phyloP scores from a whole-genome alignment of 2,329 filamentous ascomycete genomes.

The Didymella keratinophila region DNA sequence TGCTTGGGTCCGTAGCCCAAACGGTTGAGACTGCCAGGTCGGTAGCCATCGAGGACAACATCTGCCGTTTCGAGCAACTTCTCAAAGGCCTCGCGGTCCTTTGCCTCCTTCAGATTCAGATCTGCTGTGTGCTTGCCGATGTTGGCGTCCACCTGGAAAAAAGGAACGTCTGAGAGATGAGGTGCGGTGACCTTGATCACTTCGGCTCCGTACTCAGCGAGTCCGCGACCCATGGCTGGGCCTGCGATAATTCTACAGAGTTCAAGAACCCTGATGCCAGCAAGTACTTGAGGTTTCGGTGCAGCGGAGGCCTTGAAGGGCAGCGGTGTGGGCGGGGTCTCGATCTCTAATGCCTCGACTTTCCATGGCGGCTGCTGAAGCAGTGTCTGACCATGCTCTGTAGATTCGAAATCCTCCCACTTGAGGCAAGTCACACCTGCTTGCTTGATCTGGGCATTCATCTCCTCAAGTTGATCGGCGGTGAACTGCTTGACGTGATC shows the following conservation, averaged over 20 bases:
- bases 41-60: conserved; percentile 73
- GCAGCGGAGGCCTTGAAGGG: conserved; percentile 50
- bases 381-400: conserved; percentile 53
- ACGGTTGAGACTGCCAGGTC: conserved; percentile 69
- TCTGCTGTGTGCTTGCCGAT: conserved; percentile 73
- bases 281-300: conserved; percentile 53
- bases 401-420: conserved; percentile 52
- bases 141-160: conserved; percentile 77
- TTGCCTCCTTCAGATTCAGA: conserved; percentile 65
- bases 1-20: conserved; percentile 69
- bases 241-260: conserved; percentile 79
- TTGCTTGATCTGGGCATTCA: conserved; percentile 53
- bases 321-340: conserved; percentile 61
- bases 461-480: conserved; percentile 51
- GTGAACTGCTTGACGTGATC: conserved; percentile 53
- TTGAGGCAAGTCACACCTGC: conserved; percentile 54
- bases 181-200: conserved; percentile 76
- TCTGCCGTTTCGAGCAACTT: conserved; percentile 68
- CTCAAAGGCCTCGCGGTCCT: conserved; percentile 66
- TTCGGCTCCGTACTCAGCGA: conserved; percentile 78
- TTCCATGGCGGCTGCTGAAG: conserved; percentile 55
- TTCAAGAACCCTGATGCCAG: conserved; percentile 75
- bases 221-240: conserved; percentile 72
- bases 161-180: conserved; percentile 72
- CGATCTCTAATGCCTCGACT: conserved; percentile 60